Conservation (phyloP, 345 rosid species). For the Populus deltoides region DNA sequence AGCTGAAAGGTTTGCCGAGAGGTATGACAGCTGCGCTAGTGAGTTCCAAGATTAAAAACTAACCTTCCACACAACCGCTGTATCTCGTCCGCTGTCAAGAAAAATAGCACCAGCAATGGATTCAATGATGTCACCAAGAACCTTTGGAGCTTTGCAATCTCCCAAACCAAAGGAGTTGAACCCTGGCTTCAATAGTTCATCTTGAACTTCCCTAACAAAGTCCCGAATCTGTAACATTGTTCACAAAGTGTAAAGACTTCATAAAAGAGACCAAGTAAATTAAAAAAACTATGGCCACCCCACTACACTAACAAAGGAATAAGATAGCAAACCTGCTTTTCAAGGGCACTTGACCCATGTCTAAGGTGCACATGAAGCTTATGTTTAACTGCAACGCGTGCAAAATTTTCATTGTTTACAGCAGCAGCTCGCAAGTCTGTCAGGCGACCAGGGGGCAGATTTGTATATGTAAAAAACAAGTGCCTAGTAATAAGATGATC, state of each 20-base stretch:
- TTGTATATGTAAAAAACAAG: constrained; percentile 82
- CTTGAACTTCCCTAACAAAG: constrained; percentile 82
- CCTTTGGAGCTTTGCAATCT: constrained; percentile 99
- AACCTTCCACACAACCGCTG: constrained; percentile 90
- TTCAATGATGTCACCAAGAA: constrained; percentile 94
- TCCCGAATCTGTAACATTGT: constrained; percentile 67
- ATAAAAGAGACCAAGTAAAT: background rate
- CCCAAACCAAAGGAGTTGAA: constrained; percentile 96
- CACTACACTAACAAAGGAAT: constrained; percentile 3
- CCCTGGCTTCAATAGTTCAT: constrained; percentile 77
- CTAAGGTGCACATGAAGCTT: constrained; percentile 86
- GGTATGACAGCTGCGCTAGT: background rate
- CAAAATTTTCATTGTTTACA: constrained; percentile 95
- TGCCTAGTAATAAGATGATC: constrained; percentile 94
- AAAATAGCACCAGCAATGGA: constrained; percentile 97
- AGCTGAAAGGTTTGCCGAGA: background rate
- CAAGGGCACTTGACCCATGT: constrained; percentile 97
- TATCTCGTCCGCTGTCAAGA: constrained; percentile 76
- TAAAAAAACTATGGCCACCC: background rate
- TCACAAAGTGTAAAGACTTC: constrained; percentile 16
- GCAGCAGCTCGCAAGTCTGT: constrained; percentile 99
- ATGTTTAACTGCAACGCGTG: constrained; percentile 95
- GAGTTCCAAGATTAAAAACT: constrained; percentile 19
- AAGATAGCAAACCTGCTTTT: constrained; percentile 69
- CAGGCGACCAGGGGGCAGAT: constrained; percentile 94